Evolutionary conservation across 495 filamentous ascomycete species (phyloP).

Genomic region (Amphirosellinia nigrospora): DNA sequence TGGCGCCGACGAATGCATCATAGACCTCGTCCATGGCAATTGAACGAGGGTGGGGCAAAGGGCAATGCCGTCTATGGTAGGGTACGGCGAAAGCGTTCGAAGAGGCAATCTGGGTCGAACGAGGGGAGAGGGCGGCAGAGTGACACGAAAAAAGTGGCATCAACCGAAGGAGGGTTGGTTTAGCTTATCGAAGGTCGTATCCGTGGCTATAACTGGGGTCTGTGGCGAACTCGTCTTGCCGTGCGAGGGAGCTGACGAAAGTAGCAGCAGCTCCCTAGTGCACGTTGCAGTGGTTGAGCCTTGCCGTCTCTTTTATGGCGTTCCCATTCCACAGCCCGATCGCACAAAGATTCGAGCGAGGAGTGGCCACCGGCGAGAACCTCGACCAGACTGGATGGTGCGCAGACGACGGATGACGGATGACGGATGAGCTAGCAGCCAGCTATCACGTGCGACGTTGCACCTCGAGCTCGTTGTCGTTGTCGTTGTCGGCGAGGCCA

Average conservation of each 20-base stretch:
- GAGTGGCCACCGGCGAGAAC: background rate
- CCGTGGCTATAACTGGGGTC: conserved; percentile 4
- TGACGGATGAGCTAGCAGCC: background rate
- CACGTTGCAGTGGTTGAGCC: background rate
- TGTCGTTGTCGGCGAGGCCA: conserved; percentile 3
- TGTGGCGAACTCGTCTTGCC: conserved; percentile 15
- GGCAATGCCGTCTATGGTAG: conserved; percentile 1
- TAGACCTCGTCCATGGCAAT: conserved; percentile 42
- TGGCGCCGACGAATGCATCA: conserved; percentile 32
- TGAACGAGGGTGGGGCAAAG: background rate
- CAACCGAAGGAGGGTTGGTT: background rate
- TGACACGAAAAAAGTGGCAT: conserved; percentile 21
- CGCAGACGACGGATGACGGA: too few relatives aligned
- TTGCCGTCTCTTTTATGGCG: conserved; percentile 2
- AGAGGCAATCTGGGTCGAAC: conserved; percentile 17
- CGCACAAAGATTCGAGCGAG: background rate
- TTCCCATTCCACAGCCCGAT: background rate
- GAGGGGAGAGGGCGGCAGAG: background rate
- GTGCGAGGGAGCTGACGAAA: conserved; percentile 5
- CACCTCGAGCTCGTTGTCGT: conserved; percentile 14
- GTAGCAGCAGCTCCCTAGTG: background rate
- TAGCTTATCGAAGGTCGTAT: conserved; percentile 10
- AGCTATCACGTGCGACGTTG: conserved; percentile 19
- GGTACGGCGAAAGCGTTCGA: conserved; percentile 8
- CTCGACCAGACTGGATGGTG: background rate